phyloP scores from a whole-genome alignment of 495 filamentous ascomycete species.

The Neurospora sp. region DNA sequence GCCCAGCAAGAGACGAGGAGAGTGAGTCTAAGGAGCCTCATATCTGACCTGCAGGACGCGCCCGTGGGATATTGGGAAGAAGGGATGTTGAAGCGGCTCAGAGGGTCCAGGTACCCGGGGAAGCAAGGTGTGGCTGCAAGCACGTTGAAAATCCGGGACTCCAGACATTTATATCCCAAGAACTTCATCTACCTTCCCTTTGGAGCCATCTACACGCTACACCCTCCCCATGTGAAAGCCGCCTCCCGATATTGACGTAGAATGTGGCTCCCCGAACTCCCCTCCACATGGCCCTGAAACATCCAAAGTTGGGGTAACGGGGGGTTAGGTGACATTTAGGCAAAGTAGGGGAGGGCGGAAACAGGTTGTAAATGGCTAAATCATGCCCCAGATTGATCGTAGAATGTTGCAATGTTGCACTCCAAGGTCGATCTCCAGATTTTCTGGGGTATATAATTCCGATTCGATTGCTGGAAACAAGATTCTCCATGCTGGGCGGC shows the following conservation, averaged over 20 bases:
- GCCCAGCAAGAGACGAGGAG: background rate
- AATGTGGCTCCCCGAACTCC: background rate
- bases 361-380: background rate
- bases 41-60: background rate
- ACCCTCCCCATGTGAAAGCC: background rate
- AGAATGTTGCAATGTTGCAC: background rate
- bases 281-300: background rate
- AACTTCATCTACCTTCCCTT: background rate
- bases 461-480: conserved; percentile 9
- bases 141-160: background rate
- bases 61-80: background rate
- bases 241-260: background rate
- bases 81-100: background rate
- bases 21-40: background rate
- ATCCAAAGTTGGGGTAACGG: background rate
- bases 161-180: background rate
- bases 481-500: background rate
- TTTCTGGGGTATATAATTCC: background rate
- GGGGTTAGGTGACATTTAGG: background rate
- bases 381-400: background rate
- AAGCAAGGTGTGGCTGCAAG: background rate
- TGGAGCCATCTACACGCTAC: background rate
- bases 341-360: background rate
- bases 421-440: background rate
- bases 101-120: background rate